Conservation (phyloP, 2,329 filamentous ascomycete genomes). For the Alternaria consortialis region DNA sequence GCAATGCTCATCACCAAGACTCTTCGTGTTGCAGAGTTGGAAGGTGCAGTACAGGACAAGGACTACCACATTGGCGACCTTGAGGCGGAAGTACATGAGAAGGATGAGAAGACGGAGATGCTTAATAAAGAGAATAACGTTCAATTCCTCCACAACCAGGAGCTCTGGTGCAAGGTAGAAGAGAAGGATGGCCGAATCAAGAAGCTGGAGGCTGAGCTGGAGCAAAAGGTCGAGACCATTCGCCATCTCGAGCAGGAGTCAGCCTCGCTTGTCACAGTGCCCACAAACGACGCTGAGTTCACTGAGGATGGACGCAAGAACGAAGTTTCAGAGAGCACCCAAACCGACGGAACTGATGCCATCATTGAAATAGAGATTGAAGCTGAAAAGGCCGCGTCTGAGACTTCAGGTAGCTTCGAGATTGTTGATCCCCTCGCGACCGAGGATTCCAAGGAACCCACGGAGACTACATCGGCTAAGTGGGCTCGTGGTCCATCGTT, state of each 20-base stretch:
- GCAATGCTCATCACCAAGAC: conserved; percentile 11
- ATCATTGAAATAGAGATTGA: background rate
- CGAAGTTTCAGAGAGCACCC: rapidly evolving
- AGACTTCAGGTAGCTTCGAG: background rate
- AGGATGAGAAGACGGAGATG: background rate
- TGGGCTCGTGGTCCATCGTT: conserved; percentile 3
- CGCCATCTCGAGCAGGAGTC: conserved; percentile 17
- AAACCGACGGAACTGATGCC: background rate
- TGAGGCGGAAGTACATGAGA: conserved; percentile 1
- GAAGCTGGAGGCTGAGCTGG: conserved; percentile 21
- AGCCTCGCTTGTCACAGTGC: background rate
- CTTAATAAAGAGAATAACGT: conserved; percentile 15
- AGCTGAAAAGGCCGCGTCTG: background rate
- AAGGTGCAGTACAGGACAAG: conserved; percentile 13
- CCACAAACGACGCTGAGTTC: background rate
- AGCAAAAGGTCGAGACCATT: conserved; percentile 16
- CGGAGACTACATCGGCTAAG: background rate
- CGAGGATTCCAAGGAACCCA: background rate
- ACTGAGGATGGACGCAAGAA: background rate
- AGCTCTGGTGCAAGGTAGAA: conserved; percentile 22
- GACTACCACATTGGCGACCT: conserved; percentile 13
- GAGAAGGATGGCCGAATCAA: conserved; percentile 29
- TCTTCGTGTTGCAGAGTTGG: conserved; percentile 20
- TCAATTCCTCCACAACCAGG: conserved; percentile 21
- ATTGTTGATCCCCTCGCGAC: background rate